These are phyloP conservation scores for Starmerella sirachaensis DNA, from an alignment of 805 yeast genomes.

Conservation along the genomic window DNA sequence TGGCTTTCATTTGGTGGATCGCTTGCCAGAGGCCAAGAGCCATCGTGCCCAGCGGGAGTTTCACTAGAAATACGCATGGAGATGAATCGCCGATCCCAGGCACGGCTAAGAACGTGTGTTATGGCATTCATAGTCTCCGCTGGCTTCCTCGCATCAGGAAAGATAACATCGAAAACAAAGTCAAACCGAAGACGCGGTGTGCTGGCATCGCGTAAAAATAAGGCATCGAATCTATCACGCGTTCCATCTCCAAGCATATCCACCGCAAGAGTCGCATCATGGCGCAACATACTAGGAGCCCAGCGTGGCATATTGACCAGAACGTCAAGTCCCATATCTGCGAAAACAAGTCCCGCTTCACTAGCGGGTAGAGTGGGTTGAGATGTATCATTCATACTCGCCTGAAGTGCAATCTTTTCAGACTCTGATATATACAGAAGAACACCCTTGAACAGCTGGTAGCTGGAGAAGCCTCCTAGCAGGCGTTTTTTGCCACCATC, in stretches of 20 bases:
- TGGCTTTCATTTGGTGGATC: conserved; percentile 7
- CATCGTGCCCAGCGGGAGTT: not conserved
- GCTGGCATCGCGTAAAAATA: conserved; percentile 52
- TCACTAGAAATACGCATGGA: conserved; percentile 10
- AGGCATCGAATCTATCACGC: conserved; percentile 67
- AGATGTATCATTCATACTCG: not conserved
- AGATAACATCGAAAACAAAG: conserved; percentile 37
- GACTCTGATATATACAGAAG: conserved; percentile 62
- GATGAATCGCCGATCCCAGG: conserved; percentile 18
- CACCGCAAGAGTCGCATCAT: conserved; percentile 58
- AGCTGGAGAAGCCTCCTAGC: conserved; percentile 79
- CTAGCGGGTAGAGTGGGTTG: conserved; percentile 1
- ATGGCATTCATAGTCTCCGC: conserved; percentile 3
- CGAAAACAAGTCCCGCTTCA: conserved; percentile 16
- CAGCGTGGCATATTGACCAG: conserved; percentile 68
- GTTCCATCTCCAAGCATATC: conserved; percentile 63
- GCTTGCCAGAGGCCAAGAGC: conserved; percentile 22
- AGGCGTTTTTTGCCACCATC: conserved; percentile 60
- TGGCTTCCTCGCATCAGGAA: not conserved
- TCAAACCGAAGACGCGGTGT: conserved; percentile 51
- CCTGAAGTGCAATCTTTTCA: conserved; percentile 2
- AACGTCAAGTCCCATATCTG: conserved; percentile 48
- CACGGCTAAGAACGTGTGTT: conserved; percentile 7
- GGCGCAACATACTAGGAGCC: conserved; percentile 49
- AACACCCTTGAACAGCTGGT: conserved; percentile 85